phyloP scores from a whole-genome alignment of 2,329 filamentous ascomycete genomes.

The Fonsecaea pedrosoi region DNA sequence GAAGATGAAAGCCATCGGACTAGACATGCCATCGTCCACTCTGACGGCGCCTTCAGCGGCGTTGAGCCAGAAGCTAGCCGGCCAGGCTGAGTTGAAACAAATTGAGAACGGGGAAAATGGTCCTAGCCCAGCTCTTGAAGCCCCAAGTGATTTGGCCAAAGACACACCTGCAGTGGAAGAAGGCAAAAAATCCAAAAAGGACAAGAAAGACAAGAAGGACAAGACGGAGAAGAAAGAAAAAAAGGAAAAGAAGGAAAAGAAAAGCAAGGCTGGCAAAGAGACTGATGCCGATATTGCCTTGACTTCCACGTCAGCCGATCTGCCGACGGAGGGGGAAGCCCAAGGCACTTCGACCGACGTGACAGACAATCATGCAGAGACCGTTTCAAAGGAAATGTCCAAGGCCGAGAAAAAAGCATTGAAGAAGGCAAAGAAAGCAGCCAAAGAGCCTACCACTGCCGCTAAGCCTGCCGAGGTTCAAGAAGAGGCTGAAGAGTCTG shows the following conservation, averaged over 20 bases:
- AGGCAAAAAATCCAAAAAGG: conserved; percentile 46
- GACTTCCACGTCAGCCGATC: not conserved
- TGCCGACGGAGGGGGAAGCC: not conserved
- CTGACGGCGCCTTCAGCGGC: conserved; percentile 69
- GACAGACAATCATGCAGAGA: not conserved
- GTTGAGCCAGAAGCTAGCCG: conserved; percentile 38
- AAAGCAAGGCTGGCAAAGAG: conserved; percentile 3
- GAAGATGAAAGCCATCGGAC: conserved; percentile 80
- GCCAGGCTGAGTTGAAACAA: conserved; percentile 36
- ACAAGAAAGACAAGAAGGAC: conserved; percentile 41
- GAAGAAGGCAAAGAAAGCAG: conserved; percentile 20
- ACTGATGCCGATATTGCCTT: not conserved
- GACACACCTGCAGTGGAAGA: conserved; percentile 39
- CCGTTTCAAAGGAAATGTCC: conserved; percentile 8
- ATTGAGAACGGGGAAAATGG: conserved; percentile 43
- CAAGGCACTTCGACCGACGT: not conserved
- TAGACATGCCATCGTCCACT: conserved; percentile 77
- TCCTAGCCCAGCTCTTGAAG: conserved; percentile 35
- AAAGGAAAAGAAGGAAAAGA: conserved; percentile 31
- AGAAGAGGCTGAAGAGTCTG: conserved; percentile 1
- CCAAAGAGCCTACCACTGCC: conserved; percentile 8
- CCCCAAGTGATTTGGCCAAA: conserved; percentile 44
- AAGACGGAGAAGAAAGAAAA: conserved; percentile 40
- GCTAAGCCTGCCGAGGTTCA: not conserved
- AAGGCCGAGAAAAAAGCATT: conserved; percentile 22